Evolutionary conservation across 2,329 filamentous ascomycete species (phyloP).

Genomic region (Coniochaeta ligniaria): DNA sequence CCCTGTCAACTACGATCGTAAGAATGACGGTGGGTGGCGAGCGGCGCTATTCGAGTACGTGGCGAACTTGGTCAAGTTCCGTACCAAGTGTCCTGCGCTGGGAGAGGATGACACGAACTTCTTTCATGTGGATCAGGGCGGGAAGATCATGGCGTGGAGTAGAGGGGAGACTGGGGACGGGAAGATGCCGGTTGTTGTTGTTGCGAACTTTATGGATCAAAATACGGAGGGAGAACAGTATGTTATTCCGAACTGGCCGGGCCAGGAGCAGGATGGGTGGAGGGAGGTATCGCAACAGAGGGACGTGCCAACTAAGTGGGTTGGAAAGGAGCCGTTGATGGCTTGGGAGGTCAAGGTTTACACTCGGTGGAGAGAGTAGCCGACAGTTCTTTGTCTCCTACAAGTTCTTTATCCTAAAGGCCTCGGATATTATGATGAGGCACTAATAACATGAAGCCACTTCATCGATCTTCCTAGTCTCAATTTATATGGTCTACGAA

Average conservation of each 20-base stretch:
- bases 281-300: conserved; percentile 14
- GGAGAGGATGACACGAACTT: conserved; percentile 15
- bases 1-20: conserved; percentile 16
- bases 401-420: too few species aligned
- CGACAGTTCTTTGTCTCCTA: too few species aligned
- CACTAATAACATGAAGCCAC: too few species aligned
- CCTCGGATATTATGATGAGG: too few species aligned
- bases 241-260: conserved; percentile 14
- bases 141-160: conserved; percentile 14
- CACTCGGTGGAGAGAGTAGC: conserved; percentile 11
- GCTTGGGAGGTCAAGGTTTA: conserved; percentile 18
- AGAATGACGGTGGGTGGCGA: conserved; percentile 14
- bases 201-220: conserved; percentile 15
- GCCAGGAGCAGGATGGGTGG: conserved; percentile 9
- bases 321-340: conserved; percentile 14
- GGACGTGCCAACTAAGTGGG: conserved; percentile 14
- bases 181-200: conserved; percentile 10
- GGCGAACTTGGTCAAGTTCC: conserved; percentile 11
- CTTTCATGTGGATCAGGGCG: conserved; percentile 14
- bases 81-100: conserved; percentile 15
- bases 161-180: conserved; percentile 4
- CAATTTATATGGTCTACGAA: too few species aligned
- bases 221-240: conserved; percentile 13
- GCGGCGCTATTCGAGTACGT: conserved; percentile 14
- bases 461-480: too few species aligned